Conservation (phyloP, 1,284 basidiomycete genomes). For the Leucoagaricus sp. region DNA sequence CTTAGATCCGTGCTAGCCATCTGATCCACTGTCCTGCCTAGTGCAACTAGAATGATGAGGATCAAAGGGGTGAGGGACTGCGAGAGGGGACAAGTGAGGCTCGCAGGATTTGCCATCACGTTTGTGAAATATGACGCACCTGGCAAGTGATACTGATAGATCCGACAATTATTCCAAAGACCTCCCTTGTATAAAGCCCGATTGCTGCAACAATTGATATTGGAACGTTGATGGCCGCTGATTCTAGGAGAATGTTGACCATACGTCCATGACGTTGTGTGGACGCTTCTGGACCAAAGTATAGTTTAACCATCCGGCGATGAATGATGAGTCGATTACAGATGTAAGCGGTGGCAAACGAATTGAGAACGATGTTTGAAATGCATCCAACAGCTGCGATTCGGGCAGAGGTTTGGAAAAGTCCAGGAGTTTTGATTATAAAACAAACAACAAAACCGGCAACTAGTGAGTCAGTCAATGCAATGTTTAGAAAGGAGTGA, state of each 20-base stretch:
- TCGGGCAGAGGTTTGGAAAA: neutral
- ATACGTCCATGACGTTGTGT: neutral
- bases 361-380: neutral
- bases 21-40: constrained; percentile 1
- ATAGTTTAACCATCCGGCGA: neutral
- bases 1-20: neutral
- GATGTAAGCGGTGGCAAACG: neutral
- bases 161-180: too few species aligned
- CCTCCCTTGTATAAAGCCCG: too few species aligned
- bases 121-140: too few species aligned
- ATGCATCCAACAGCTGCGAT: neutral
- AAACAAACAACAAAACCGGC: neutral
- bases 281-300: neutral
- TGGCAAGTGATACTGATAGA: too few species aligned
- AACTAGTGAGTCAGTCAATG: neutral
- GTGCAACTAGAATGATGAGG: neutral
- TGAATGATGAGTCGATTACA: neutral
- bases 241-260: neutral
- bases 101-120: too few species aligned
- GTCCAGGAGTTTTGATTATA: neutral
- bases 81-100: too few species aligned
- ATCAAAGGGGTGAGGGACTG: neutral
- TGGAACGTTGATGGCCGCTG: constrained; percentile 2
- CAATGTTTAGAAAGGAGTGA: neutral
- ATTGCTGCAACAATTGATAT: neutral